Conservation (phyloP, 345 rosid species). For the Orychophragmus violaceus region DNA sequence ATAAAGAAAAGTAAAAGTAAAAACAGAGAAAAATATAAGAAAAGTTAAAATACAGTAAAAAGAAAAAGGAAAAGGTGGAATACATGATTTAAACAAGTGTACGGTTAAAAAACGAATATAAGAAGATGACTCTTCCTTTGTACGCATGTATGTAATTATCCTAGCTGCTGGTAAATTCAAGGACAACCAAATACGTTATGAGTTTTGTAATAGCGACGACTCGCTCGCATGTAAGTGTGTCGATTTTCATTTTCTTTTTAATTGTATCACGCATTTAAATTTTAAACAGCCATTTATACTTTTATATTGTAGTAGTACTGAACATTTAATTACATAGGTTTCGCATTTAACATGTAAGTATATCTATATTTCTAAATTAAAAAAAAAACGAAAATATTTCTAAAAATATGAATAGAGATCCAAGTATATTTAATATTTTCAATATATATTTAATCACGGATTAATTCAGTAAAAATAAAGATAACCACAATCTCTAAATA, state of each 20-base stretch:
- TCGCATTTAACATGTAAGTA: not conserved
- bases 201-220: conserved; percentile 15
- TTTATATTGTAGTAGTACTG: not conserved
- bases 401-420: too few relatives aligned
- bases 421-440: too few relatives aligned
- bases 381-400: too few relatives aligned
- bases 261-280: not conserved
- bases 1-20: conserved; percentile 32
- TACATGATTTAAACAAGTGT: conserved; percentile 6
- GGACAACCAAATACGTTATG: conserved; percentile 16
- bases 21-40: not conserved
- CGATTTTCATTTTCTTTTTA: not conserved
- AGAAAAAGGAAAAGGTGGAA: conserved; percentile 15
- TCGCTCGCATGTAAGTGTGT: not conserved
- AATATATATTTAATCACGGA: too few relatives aligned
- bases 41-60: conserved; percentile 1
- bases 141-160: conserved; percentile 37
- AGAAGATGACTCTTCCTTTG: conserved; percentile 32
- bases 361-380: too few relatives aligned
- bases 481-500: too few relatives aligned
- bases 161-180: conserved; percentile 19
- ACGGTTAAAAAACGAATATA: conserved; percentile 14
- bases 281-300: not conserved
- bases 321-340: not conserved
- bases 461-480: too few relatives aligned